phyloP scores from a whole-genome alignment of 805 yeast genomes.

The Candida cerambycidarum region DNA sequence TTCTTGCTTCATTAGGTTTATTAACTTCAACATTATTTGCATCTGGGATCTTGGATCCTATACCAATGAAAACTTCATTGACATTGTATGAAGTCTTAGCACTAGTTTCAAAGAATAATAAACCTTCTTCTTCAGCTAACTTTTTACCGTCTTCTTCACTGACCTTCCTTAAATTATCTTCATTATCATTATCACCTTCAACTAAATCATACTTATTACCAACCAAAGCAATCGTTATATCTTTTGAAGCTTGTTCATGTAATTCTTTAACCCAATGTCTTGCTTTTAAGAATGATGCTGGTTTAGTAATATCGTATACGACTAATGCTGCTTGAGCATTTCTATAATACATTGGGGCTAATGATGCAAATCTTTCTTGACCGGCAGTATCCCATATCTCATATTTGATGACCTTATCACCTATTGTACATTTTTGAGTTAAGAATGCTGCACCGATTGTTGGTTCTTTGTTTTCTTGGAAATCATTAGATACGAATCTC shows the following conservation, averaged over 20 bases:
- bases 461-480: conserved; percentile 96
- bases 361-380: conserved; percentile 92
- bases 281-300: conserved; percentile 92
- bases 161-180: conserved; percentile 63
- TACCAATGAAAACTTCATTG: conserved; percentile 85
- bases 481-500: conserved; percentile 90
- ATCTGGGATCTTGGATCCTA: conserved; percentile 82
- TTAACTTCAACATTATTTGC: conserved; percentile 8
- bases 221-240: conserved; percentile 87
- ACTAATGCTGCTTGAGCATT: conserved; percentile 97
- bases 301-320: conserved; percentile 93
- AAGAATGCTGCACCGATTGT: conserved; percentile 97
- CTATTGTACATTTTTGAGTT: conserved; percentile 88
- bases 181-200: conserved; percentile 45
- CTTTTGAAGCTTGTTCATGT: conserved; percentile 92
- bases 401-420: conserved; percentile 83
- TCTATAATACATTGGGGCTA: conserved; percentile 97
- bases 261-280: conserved; percentile 97
- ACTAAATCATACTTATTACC: conserved; percentile 89
- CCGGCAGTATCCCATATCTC: conserved; percentile 99
- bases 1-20: conserved; percentile 23
- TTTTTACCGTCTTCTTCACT: conserved; percentile 82
- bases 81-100: conserved; percentile 91
- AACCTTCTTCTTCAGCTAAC: conserved; percentile 87
- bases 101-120: conserved; percentile 89